These are phyloP conservation scores for Alternaria sp. DNA, from an alignment of 2,329 filamentous ascomycete genomes.

Conservation along the genomic window DNA sequence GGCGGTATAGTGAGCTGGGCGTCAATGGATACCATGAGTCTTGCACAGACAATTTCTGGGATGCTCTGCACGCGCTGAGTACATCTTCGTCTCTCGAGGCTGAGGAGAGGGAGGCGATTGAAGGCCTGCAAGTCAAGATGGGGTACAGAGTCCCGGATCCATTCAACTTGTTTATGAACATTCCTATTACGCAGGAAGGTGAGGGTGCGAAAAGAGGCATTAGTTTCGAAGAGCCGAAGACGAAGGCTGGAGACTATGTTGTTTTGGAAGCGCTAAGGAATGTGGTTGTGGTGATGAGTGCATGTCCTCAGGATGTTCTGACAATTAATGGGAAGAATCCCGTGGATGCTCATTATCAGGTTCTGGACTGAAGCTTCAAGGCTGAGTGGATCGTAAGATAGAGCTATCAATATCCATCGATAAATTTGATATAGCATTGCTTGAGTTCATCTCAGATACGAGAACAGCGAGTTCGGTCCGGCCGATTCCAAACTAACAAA, in stretches of 20 bases:
- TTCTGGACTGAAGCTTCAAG: conserved; percentile 16
- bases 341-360: conserved; percentile 53
- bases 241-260: conserved; percentile 53
- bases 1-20: conserved; percentile 43
- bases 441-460: background rate
- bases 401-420: fast-evolving
- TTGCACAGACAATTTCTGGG: conserved; percentile 49
- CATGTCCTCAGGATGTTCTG: conserved; percentile 55
- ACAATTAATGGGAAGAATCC: conserved; percentile 53
- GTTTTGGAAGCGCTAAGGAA: conserved; percentile 53
- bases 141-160: conserved; percentile 42
- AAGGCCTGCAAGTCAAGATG: conserved; percentile 28
- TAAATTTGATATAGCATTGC: background rate
- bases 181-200: conserved; percentile 51
- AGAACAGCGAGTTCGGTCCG: conserved; percentile 15
- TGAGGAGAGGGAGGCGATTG: conserved; percentile 28
- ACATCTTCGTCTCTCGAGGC: background rate
- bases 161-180: conserved; percentile 55
- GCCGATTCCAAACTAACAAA: conserved; percentile 23
- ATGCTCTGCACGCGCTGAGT: conserved; percentile 33
- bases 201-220: conserved; percentile 41
- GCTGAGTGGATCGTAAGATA: background rate
- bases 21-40: conserved; percentile 42
- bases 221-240: conserved; percentile 50
- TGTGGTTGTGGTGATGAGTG: conserved; percentile 56